A percentile compares a stretch with the other conserved stretches of the same genome.
Conservation (phyloP, 2,329 filamentous ascomycete genomes). For the Leptographium wingfieldii region DNA sequence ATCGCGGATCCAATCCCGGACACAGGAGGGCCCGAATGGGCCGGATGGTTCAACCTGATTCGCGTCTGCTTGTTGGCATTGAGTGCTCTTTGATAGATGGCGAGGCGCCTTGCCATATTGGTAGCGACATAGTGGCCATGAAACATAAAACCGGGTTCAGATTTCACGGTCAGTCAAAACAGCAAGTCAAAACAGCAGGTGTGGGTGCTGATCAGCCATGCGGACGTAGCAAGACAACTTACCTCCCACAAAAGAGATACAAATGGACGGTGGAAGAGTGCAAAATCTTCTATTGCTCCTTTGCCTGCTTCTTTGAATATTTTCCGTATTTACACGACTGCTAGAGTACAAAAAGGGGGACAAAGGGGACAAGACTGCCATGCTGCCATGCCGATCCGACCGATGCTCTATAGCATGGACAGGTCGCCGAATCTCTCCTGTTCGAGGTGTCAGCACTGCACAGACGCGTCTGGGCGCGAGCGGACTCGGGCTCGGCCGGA, state of each 20-base stretch:
- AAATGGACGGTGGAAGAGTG: not conserved
- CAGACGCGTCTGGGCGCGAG: not conserved
- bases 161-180: too few species aligned
- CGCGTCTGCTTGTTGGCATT: not conserved
- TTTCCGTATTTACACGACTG: slow-evolving; percentile 45
- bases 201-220: not conserved
- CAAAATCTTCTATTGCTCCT: slow-evolving; percentile 1
- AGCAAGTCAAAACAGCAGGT: too few species aligned
- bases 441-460: slow-evolving; percentile 30
- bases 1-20: not conserved
- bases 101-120: not conserved
- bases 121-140: not conserved
- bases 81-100: not conserved
- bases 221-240: not conserved
- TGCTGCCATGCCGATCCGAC: slow-evolving; percentile 16
- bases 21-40: too few species aligned
- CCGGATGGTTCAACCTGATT: not conserved
- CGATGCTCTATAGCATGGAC: slow-evolving; percentile 62
- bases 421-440: slow-evolving; percentile 99
- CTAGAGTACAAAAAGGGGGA: slow-evolving; percentile 46
- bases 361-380: slow-evolving; percentile 1
- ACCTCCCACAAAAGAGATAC: not conserved
- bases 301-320: not conserved
- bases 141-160: not conserved
- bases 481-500: not conserved